phyloP scores from a whole-genome alignment of 163 green algal species.

The Scenedesmus sp. region DNA sequence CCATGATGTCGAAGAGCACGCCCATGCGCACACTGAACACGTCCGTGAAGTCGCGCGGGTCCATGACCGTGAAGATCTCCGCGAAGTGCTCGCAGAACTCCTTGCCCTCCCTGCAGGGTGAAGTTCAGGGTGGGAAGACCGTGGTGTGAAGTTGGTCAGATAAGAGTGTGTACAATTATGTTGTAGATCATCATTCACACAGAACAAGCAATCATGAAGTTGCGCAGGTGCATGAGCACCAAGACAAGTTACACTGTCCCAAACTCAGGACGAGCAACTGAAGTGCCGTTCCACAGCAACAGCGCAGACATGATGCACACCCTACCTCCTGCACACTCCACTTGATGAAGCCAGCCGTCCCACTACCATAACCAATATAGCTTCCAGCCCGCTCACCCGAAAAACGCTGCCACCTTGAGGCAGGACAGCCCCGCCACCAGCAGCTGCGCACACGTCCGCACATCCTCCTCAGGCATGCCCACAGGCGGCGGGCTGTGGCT shows the following conservation, averaged over 20 bases:
- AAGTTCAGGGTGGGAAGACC: neutral
- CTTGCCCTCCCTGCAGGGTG: constrained; percentile 57
- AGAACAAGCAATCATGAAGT: too few species aligned
- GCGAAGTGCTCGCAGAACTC: constrained; percentile 87
- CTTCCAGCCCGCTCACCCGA: constrained; percentile 4
- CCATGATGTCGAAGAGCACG: constrained; percentile 54
- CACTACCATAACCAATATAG: neutral
- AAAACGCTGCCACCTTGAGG: constrained; percentile 42
- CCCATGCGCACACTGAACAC: constrained; percentile 70
- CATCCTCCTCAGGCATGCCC: constrained; percentile 64
- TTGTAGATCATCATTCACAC: too few species aligned
- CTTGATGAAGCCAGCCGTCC: too few species aligned
- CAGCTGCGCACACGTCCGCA: constrained; percentile 50
- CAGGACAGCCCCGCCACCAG: constrained; percentile 37
- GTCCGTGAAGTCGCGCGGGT: constrained; percentile 90
- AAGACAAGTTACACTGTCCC: too few species aligned
- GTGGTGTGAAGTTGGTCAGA: too few species aligned
- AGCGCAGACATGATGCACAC: too few species aligned
- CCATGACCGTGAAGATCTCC: constrained; percentile 86
- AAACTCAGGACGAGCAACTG: too few species aligned
- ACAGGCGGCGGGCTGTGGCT: constrained; percentile 59
- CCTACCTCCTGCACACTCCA: too few species aligned
- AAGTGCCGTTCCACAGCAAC: too few species aligned
- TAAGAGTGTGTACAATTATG: too few species aligned
- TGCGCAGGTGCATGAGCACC: too few species aligned